phyloP scores from a whole-genome alignment of 768 basidiomycete genomes.

The Tubosaeta sp. region DNA sequence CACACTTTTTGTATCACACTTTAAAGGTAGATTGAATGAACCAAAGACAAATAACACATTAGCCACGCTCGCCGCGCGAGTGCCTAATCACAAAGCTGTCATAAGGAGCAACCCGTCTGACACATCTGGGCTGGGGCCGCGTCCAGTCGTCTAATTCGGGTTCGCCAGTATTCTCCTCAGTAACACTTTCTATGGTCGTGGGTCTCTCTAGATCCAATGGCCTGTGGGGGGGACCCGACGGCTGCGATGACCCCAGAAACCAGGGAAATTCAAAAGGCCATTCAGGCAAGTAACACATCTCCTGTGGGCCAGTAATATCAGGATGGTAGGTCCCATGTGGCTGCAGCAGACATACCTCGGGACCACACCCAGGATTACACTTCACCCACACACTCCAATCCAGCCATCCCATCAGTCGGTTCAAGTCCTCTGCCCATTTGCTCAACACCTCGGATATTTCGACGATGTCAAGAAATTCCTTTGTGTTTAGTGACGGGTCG shows the following conservation, averaged over 20 bases:
- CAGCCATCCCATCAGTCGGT: no score
- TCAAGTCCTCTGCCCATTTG: no score
- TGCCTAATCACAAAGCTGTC: no score
- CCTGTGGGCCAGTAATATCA: background rate
- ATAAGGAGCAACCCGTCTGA: background rate
- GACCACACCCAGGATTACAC: no score
- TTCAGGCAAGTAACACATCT: background rate
- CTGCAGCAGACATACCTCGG: background rate
- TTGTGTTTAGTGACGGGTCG: background rate
- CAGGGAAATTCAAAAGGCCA: background rate
- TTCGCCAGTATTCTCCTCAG: background rate
- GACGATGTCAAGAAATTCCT: background rate
- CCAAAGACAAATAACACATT: background rate
- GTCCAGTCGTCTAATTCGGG: background rate
- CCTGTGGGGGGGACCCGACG: no score
- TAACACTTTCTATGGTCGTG: background rate
- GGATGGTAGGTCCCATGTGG: background rate
- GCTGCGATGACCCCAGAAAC: no score
- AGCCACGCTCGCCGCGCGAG: no score
- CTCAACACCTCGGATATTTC: background rate
- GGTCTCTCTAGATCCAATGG: no score
- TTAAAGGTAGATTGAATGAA: no score
- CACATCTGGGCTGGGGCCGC: constrained; percentile 8
- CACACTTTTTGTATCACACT: no score
- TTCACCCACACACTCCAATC: no score